Evolutionary conservation across 306 rosid species (phyloP), one percentile per base, ranked within the genome.

Genomic region (Corylus americana): DNA sequence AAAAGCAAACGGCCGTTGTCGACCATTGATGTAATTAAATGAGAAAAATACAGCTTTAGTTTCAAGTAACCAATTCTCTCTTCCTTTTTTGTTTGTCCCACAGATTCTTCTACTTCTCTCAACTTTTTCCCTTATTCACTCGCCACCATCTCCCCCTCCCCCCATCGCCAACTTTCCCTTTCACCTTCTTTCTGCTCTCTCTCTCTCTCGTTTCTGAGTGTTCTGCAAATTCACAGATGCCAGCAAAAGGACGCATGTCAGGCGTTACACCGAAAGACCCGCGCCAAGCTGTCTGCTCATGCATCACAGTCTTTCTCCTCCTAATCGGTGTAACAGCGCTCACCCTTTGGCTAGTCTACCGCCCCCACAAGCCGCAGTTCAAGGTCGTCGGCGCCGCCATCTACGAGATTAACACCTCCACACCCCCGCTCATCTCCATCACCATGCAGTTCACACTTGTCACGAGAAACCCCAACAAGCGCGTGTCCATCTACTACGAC

Each of bases 261-360:
- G 35, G n/a, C 76, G 80, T 29, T 51, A 0, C 35, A 13, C 47
- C 17, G 66, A 70, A 55, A 48, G n/a, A 37, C 29, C 78, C 86
- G 0, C 76, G 69, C 78, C 86, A 85, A n/a, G 63, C 78, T 42
- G 42, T 89, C 61, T 89, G 89, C 90, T 80, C 88, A 12, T 82
- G 86, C 86, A 25, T 94, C 80, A 68, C 87, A 61, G 62, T 91
- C 85, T 75, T 91, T 78, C 86, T 94, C 84, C 87, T 92, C 58
- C 0, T 92, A 35, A 77, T 77, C 10, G 94, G 97, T 67, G 78
- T 80, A 84, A 83, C 85, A 7, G 50, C 76, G 72, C 90, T 92
- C 37, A 71, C 85, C 27, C 82, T 92, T 18, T 94, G 97, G 97
- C 92, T 95, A 4, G 90, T 94, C 75, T 93, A 93, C 87, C 92